Evolutionary conservation across 768 basidiomycete species (phyloP), one percentile per base, ranked within the genome.

Genomic region (Leccinum subgranulosum): DNA sequence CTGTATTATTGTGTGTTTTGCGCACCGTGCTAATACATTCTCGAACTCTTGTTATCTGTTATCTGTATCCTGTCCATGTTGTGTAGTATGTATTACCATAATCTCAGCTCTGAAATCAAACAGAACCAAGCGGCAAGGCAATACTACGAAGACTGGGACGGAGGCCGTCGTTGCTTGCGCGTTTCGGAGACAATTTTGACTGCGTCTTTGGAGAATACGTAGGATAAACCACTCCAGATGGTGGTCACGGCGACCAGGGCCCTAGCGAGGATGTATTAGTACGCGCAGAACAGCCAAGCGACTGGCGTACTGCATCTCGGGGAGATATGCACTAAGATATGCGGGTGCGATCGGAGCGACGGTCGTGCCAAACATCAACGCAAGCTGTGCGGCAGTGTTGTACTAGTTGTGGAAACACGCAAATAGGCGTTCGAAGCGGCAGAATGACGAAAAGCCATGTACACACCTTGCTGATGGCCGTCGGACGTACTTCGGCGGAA

Each of bases 401-500:
- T 92, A 79, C 92, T 97, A 62, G 1, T 23, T 19, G 9, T 23
- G 21, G 11, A 48, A 23, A 33, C 17, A 39, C 17, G 36, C 36
- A 36, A 25, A 14, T 48, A 39, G 12, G 29, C 51, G 8, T 36
- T 51, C 7, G 6, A 14, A 4, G 19, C 14, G 14, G 29, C 23
- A 25, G 41, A 64, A 31, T 43, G 31, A 49, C 9, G 9, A 41
- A 19, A 29, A 39, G 29, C 15, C 36, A 39, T n/a, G 36, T 6
- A 52, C 57, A 43, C 41, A 89, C 92, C 79, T 96, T 98, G 79
- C 93, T 96, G 51, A 99, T 94, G n/a, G 73, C 74, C 11, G 97
- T 98, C 0, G 96, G 96, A 29, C 84, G 84, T 12, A 98, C 94
- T 73, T 97, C 95, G 1, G 94, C 96, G 1, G 94, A 96, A 2